Evolutionary conservation across 805 yeast genomes (phyloP), one percentile per base, ranked within the genome.

Genomic region (Metschnikowia cubensis): DNA sequence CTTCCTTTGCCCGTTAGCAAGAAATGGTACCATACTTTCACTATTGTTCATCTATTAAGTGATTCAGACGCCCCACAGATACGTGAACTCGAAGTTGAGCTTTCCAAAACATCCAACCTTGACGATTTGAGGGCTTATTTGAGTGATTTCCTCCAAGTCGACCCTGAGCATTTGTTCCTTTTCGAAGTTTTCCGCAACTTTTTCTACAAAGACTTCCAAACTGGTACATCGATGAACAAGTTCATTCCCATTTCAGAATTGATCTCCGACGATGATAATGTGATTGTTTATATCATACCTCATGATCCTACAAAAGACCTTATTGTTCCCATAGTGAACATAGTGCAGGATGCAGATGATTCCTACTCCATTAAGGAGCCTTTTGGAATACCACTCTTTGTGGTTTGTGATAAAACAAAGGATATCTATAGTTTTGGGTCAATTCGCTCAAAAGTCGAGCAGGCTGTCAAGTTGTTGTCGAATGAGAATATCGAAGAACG

Each of bases 1-100:
- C 70, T 92, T 40, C 98, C 98, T 0, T 72, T 92, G 21, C 98
- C 98, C 0, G 80, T 85, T 2, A 80, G 80, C 42, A 80, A 83
- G 45, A 73, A 77, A 43, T 91, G 97, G 96, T 68, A 72, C 32
- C 84, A 83, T 37, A 76, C 76, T 18, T 74, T 92, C 34, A 72
- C 78, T 1, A 69, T 89, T 15, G 77, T 90, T 32, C 83, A 87
- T n/a, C 77, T 80, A 15, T 38, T 48, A 3, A 31, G 20, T 35
- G 64, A 69, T 17, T 44, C 48, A 1, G 47, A 44, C 80, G 83
- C 6, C 67, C 65, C 8, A 80, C 84, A 41, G 31, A 62, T 73
- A 2, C 57, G 57, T 63, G 64, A 65, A 7, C 68, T 89, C 6
- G 92, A 87, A 54, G 87, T 90, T 11, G 96, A 89, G 59, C 69